Percentiles rank a stretch among this genome's conserved stretches.
Evolutionary conservation across 2,329 filamentous ascomycete genomes (phyloP).

Genomic region (Hirsutella thompsonii): DNA sequence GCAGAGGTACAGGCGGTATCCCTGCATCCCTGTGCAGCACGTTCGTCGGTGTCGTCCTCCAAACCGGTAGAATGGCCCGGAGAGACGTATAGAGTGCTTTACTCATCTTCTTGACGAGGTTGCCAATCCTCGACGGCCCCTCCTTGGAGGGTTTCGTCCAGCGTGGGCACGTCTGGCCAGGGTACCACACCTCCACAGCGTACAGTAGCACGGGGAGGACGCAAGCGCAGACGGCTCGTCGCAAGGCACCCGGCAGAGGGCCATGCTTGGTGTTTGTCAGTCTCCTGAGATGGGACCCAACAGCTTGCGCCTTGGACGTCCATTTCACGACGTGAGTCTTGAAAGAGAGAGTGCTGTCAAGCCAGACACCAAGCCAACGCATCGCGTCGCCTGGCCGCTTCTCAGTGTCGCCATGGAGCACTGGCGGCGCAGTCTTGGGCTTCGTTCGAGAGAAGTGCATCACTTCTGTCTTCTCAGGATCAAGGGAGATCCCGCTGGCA

Average conservation of each 20-base stretch:
- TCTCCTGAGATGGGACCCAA: not conserved
- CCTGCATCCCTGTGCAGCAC: not conserved
- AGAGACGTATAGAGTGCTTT: not conserved
- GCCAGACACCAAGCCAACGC: too few species aligned
- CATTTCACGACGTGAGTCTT: too few species aligned
- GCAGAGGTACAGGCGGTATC: not conserved
- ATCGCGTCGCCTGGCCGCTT: not conserved
- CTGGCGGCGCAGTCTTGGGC: too few species aligned
- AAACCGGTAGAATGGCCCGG: too few species aligned
- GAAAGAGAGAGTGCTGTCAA: too few species aligned
- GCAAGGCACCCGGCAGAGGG: not conserved
- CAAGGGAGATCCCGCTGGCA: too few species aligned
- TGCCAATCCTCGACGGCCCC: not conserved
- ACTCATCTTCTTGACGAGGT: not conserved
- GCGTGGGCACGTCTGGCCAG: not conserved
- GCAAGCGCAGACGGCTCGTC: not conserved
- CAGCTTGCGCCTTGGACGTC: not conserved
- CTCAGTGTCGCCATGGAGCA: not conserved
- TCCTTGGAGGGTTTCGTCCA: not conserved
- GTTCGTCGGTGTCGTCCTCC: not conserved
- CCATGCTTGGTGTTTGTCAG: not conserved
- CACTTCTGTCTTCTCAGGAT: too few species aligned
- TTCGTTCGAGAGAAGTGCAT: too few species aligned
- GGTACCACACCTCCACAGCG: not conserved
- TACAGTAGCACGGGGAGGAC: not conserved